A percentile compares a stretch with the other conserved stretches of the same genome.
Evolutionary conservation across 495 filamentous ascomycete genomes (phyloP).

Genomic region (Friedmanniomyces endolithicus): DNA sequence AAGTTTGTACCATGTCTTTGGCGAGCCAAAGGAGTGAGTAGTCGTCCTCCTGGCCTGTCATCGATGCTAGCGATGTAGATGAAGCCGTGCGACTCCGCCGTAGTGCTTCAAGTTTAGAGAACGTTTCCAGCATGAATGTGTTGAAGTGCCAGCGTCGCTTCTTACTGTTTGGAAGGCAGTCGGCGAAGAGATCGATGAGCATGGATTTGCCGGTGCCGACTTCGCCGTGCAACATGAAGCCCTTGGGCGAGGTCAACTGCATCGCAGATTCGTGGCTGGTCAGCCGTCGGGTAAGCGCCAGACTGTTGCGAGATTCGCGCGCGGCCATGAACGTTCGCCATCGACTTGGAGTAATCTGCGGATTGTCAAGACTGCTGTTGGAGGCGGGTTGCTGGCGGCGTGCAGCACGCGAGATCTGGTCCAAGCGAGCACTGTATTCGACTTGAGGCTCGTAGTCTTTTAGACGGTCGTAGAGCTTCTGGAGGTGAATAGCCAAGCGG

Average conservation of each 20-base stretch:
- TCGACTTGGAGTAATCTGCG: constrained; percentile 15
- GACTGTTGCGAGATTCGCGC: constrained; percentile 35
- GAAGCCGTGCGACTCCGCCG: constrained; percentile 28
- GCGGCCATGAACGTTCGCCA: constrained; percentile 29
- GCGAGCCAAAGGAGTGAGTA: constrained; percentile 55
- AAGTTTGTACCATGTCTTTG: constrained; percentile 50
- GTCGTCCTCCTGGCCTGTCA: constrained; percentile 33
- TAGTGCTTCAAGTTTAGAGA: constrained; percentile 49
- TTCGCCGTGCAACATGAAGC: constrained; percentile 55
- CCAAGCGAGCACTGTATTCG: constrained; percentile 46
- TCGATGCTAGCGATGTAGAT: neutral
- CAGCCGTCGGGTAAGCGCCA: constrained; percentile 47
- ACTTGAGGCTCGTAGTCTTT: constrained; percentile 56
- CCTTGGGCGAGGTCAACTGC: constrained; percentile 47
- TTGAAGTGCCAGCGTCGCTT: constrained; percentile 65
- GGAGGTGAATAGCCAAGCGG: constrained; percentile 53
- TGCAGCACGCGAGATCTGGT: constrained; percentile 38
- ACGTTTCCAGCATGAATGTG: constrained; percentile 59
- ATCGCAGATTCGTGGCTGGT: constrained; percentile 52
- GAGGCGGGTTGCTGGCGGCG: constrained; percentile 3
- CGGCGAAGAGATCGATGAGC: constrained; percentile 56
- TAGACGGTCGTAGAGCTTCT: constrained; percentile 52
- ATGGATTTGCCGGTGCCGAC: constrained; percentile 63
- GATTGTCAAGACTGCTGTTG: constrained; percentile 3
- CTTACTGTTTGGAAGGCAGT: constrained; percentile 50